Base-by-base conservation (phyloP, 2,329 filamentous ascomycete species). In the Thielaviopsis punctulata region DNA sequence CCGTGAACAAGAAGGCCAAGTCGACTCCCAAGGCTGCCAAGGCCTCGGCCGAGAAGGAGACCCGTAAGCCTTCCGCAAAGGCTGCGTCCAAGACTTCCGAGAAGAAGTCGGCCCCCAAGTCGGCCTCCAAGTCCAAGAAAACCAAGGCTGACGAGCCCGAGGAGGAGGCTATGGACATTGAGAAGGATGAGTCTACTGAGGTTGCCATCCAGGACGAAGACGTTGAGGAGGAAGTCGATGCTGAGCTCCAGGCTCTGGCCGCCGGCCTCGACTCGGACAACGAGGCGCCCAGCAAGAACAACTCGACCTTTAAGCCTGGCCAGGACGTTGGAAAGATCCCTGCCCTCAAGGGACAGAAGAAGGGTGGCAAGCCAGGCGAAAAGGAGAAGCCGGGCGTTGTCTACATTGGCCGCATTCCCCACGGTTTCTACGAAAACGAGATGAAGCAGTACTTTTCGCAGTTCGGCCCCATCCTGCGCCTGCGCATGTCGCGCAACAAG, bases 401-500 rank as follows among this genome's bases (percentile, higher is more conserved):
- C 62, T 96, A 95, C 68, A 75, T 98, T 61, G 88, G 86, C 63
- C 86, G 88, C 58, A 82, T 95, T 55, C 89, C 89, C 39, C 86
- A 92, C 68, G 70, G 92, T 69, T 98, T 98, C 78, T 96, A 90
- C 73, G 92, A 98, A 70, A 79, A 88, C 62, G 84, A 96, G 69
- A 93, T 98, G 84, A 80, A 79, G 60, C 80, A 82, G 58, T 98
- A 96, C 73, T 94, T 96, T 64, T 77, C 80, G 52, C 92, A 98
- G 66, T 98, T 98, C 60, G 92, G 92, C 59, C 72, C 78, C 13
- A 87, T 98, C 60, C 77, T 73, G 50, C 80, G 69, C 52, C 74
- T 95, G 53, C 82, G 90, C 57, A 75, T 98, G 45, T 92, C 88
- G 24, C 83, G 92, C 61, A 96, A 95, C 73, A 87, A 85, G 68